Evolutionary conservation across 2,329 filamentous ascomycete genomes (phyloP).

Genomic region (Furcasterigmium furcatum): DNA sequence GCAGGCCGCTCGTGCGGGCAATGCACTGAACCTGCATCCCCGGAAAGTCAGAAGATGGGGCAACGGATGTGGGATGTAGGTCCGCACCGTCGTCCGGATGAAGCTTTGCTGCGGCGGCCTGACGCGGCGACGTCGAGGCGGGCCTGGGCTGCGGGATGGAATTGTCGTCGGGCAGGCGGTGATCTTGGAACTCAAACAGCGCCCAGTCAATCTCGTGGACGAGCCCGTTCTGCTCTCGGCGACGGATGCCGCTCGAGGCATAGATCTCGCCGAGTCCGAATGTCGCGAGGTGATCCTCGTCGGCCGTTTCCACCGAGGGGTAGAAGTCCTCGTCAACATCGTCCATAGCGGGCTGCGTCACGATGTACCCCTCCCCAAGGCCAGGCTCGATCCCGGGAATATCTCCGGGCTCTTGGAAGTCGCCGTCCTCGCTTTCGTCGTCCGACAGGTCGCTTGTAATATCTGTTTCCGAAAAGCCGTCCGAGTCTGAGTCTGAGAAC

Average conservation of each 20-base stretch:
- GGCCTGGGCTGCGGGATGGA: conserved; percentile 44
- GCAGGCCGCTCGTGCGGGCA: conserved; percentile 81
- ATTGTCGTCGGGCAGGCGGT: conserved; percentile 70
- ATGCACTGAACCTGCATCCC: conserved; percentile 82
- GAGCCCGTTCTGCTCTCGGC: conserved; percentile 67
- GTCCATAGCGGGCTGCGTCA: conserved; percentile 90
- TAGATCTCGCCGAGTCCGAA: conserved; percentile 81
- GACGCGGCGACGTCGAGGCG: not conserved
- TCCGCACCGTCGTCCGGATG: conserved; percentile 22
- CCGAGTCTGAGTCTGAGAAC: conserved; percentile 60
- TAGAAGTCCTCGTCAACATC: conserved; percentile 84
- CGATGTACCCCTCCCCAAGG: conserved; percentile 71
- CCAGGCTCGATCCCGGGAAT: conserved; percentile 74
- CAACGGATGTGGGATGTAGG: conserved; percentile 56
- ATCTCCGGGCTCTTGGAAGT: conserved; percentile 65
- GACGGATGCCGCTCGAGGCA: conserved; percentile 84
- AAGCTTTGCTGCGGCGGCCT: not conserved
- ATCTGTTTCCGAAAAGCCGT: conserved; percentile 45
- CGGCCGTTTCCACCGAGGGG: conserved; percentile 64
- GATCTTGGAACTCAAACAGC: conserved; percentile 73
- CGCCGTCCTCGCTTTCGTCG: conserved; percentile 44
- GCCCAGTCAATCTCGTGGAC: conserved; percentile 96
- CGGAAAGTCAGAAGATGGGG: conserved; percentile 59
- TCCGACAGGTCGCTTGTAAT: conserved; percentile 45
- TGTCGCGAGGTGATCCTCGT: conserved; percentile 79